Percentiles rank a stretch among this genome's conserved stretches.
These are phyloP conservation scores for Fragilariopsis cylindrus DNA, from an alignment of 108 stramenopile species.

Conservation along the genomic window DNA sequence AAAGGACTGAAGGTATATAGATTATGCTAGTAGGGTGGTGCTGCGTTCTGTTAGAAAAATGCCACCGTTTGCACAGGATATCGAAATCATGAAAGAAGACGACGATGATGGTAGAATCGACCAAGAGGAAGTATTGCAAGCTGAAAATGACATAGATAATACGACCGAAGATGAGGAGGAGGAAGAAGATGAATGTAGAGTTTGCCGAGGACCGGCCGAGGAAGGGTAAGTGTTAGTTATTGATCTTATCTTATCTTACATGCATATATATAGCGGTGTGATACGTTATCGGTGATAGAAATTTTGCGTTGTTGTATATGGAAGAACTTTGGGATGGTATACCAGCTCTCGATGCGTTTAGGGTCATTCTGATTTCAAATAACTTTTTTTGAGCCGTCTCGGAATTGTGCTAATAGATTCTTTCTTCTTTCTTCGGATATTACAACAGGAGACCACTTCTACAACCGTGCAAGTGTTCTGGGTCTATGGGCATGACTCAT, in stretches of 20 bases:
- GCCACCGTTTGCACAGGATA: no score
- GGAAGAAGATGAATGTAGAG: conserved; percentile 85
- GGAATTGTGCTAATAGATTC: neutral
- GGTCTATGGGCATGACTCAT: conserved; percentile 89
- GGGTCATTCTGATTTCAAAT: neutral
- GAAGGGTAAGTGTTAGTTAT: conserved; percentile 66
- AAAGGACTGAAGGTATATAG: no score
- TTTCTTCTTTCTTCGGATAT: conserved; percentile 1
- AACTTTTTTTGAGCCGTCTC: conserved; percentile 1
- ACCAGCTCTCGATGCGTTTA: neutral
- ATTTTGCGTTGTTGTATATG: neutral
- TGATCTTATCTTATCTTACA: no score
- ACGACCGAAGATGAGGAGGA: conserved; percentile 42
- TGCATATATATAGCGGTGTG: no score
- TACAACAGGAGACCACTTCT: conserved; percentile 67
- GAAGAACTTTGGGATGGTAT: neutral
- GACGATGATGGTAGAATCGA: no score
- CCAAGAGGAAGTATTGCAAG: no score
- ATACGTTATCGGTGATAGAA: no score
- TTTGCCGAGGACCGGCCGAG: conserved; percentile 88
- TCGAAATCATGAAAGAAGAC: no score
- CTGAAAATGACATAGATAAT: no score
- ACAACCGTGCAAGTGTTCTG: conserved; percentile 87
- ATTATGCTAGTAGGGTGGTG: no score
- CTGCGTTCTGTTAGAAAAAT: no score